These are phyloP conservation scores for Santalum album DNA, from an alignment of 164 flowering plant genomes.

Conservation along the genomic window DNA sequence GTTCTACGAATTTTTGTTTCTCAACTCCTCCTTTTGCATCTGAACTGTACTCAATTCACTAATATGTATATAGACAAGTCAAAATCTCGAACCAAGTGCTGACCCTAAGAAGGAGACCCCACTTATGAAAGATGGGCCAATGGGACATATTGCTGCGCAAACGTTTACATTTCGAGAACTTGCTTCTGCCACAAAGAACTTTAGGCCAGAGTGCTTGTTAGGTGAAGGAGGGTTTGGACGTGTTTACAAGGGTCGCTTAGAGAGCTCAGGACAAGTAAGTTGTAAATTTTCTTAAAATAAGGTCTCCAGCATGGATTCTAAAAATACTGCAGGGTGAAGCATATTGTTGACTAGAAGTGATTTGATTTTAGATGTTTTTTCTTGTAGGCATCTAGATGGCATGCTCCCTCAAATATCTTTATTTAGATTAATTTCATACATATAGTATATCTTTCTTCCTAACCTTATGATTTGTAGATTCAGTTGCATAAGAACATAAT, in stretches of 20 bases:
- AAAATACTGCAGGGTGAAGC: too few relatives aligned
- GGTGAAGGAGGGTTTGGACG: slow-evolving; percentile 97
- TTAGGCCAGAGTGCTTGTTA: slow-evolving; percentile 60
- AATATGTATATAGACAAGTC: slow-evolving; percentile 43
- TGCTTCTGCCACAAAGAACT: slow-evolving; percentile 76
- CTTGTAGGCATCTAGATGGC: background rate
- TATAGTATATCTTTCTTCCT: too few relatives aligned
- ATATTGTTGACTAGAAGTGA: too few relatives aligned
- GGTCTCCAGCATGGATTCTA: too few relatives aligned
- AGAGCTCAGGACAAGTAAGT: slow-evolving; percentile 68
- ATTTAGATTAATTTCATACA: too few relatives aligned
- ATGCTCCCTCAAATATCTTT: too few relatives aligned
- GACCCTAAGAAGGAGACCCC: slow-evolving; percentile 54
- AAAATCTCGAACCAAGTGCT: slow-evolving; percentile 37
- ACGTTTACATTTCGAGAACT: slow-evolving; percentile 78
- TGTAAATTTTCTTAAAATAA: background rate
- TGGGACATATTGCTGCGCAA: slow-evolving; percentile 67
- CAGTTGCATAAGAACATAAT: too few relatives aligned
- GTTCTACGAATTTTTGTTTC: background rate
- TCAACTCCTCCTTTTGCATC: background rate
- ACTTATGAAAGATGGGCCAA: slow-evolving; percentile 45
- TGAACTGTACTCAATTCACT: background rate
- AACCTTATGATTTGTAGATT: too few relatives aligned
- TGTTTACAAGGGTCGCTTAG: slow-evolving; percentile 76
- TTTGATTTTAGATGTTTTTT: too few relatives aligned